Base-by-base conservation (phyloP, 1,284 basidiomycete species). In the Rhizoctonia solani region DNA sequence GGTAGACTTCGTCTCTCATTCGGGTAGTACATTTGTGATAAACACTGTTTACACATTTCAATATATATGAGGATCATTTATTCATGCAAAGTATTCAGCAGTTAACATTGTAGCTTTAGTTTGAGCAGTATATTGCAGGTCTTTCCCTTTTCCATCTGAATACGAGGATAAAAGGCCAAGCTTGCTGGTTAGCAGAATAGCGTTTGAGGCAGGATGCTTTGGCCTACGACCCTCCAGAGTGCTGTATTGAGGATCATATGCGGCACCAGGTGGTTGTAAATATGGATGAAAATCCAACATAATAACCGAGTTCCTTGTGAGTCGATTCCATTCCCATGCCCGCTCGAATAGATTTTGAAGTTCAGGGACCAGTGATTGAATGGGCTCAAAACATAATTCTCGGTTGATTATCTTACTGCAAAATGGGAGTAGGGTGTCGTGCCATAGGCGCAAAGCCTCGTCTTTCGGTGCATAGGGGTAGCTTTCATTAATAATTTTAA, bases 211-310 rank as follows among this genome's bases (percentile, higher is more conserved):
- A 21, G 58, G 58, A 16, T 2, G 29, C 27, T 61, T 61, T 6
- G 30, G 5, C 46, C 23, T 21, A 37, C 32, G 46, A 25, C 46
- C 58, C 41, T 61, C 58, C 23, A 61, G 58, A 19, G 2, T 25
- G 14, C 16, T 14, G 19, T 23, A 4, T 25, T 61, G 21, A 23
- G 58, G 58, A 21, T 21, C 13, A 23, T 19, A 61, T 5, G 46
- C 13, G 21, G 44, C n/a, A 3, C 58, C 58, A 19, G 46, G 46
- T 21, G n/a, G 3, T n/a, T 37, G 1, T 37, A 19, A 37, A 23
- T 25, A 32, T 13, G 58, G 58, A 9, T 61, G 41, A 39, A 50
- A 61, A 23, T 61, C 58, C 21, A 61, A 47, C 32, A 61, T 46
- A 27, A 61, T 32, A 4, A 61, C 29, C 1, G 58, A 61, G 44